Evolutionary conservation across 305 asterid species (phyloP), one percentile per base, ranked within the genome.

Genomic region (Lippia alba): DNA sequence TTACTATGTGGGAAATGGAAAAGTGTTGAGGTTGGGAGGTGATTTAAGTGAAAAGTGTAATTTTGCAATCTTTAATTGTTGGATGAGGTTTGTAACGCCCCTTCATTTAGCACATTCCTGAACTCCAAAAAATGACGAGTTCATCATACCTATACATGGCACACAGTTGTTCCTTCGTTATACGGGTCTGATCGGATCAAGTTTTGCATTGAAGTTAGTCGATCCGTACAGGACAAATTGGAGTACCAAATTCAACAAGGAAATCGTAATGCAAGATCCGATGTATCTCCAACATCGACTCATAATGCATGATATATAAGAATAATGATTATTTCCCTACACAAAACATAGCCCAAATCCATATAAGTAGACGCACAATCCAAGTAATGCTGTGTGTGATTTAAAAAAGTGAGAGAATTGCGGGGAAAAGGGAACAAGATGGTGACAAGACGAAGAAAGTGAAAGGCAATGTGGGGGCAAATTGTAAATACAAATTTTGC

Each of bases 361-460:
- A 20, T 30, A 60, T 34, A 7, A n/a, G 4, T 12, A 56, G 8
- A 32, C 19, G 4, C 12, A 44, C 48, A 68, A 69, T 40, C 67
- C n/a, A 68, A 24, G 30, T 24, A 24, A 67, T 54, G 64, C 67
- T 61, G 36, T 72, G 34, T 69, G 53, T 73, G 80, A 77, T 73
- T 82, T 74, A 44, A 61, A 56, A 79, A 82, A 74, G 84, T 64
- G 83, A 77, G 84, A 69, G 59, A 79, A 74, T 74, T 82, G 75
- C 80, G 84, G 84, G 65, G 17, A 55, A 82, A 79, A 65, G 87
- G 69, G 59, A 44, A 50, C 55, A 8, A 74, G 87, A 82, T 45
- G 18, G 82, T 79, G 87, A 79, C 87, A 56, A 76, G 11, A 64
- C 84, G 16, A 63, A 14, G 36, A 15, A 67, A 59, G 20, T 34